A percentile compares a stretch with the other conserved stretches of the same genome.
Evolutionary conservation across 768 basidiomycete genomes (phyloP).

Genomic region (Leccinum variicolor): DNA sequence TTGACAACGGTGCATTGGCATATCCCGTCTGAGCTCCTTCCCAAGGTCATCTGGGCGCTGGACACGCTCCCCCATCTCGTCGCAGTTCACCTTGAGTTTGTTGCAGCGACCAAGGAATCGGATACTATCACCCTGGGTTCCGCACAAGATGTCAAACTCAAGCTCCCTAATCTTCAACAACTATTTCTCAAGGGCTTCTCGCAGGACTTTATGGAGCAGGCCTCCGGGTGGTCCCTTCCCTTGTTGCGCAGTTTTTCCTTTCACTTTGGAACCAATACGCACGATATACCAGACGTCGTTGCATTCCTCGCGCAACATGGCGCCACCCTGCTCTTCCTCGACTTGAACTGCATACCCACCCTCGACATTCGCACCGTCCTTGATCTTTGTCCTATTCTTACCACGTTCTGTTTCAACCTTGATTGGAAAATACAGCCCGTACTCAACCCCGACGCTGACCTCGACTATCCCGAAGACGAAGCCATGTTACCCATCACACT

Average conservation of each 20-base stretch:
- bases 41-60: constrained; percentile 72
- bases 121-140: constrained; percentile 57
- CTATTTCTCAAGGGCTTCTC: constrained; percentile 60
- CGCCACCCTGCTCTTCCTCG: constrained; percentile 54
- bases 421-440: constrained; percentile 58
- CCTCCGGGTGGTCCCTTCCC: constrained; percentile 63
- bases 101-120: constrained; percentile 26
- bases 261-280: constrained; percentile 35
- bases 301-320: constrained; percentile 63
- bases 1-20: constrained; percentile 63
- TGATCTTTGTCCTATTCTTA: constrained; percentile 59
- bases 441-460: constrained; percentile 10
- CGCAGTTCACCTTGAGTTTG: constrained; percentile 55
- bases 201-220: constrained; percentile 67
- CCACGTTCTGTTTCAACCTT: constrained; percentile 66
- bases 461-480: constrained; percentile 24
- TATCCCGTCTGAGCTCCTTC: constrained; percentile 49
- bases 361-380: constrained; percentile 60
- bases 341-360: constrained; percentile 55
- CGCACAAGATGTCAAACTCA: constrained; percentile 52
- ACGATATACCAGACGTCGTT: constrained; percentile 55
- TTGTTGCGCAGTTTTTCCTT: constrained; percentile 55
- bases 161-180: constrained; percentile 55
- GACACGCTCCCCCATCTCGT: constrained; percentile 56
- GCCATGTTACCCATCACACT: constrained; percentile 36